Evolutionary conservation across 2,329 filamentous ascomycete genomes (phyloP), one percentile per base, ranked within the genome.

Genomic region (Juglanconis oblonga): DNA sequence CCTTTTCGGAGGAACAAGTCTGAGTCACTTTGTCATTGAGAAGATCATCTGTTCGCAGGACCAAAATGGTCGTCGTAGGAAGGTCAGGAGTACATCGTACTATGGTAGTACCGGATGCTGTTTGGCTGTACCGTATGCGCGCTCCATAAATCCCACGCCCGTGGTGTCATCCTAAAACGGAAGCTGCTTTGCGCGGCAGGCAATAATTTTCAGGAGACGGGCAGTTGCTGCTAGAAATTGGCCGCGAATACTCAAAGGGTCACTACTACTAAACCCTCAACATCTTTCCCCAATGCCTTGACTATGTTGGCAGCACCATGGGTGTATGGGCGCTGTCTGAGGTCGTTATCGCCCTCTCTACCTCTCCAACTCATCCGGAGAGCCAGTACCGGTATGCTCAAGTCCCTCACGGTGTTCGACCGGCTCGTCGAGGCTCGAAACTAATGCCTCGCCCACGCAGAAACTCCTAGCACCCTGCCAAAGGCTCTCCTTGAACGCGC

Each of bases 401-500:
- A 33, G 7, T 13, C 36, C n/a, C 8, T 6, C 32, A 31, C 8
- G 13, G 32, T 31, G 17, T 0, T 13, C 17, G 17, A 42, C 40
- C 40, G 7, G 14, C 45, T 8, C 31, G 31, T 32, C 48, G 32
- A 33, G 9, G n/a, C 31, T n/a, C 33, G 55, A 51, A 58, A 32
- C 52, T 44, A 65, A 55, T 57, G 59, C 50, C 5, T 35, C 63
- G 36, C 35, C 45, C 52, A n/a, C 42, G 51, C 55, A 63, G 58
- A 61, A 31, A 49, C 50, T 4, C 44, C 48, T 66, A 68, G 68
- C 40, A 66, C 69, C 11, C 76, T 85, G 29, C 82, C 84, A 0
- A 75, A 78, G 9, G 79, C 80, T 47, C 79, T 90, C 56, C 79
- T 90, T 59, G 77, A 81, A 47, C 82, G 87, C 63, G 87, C 87